Conservation (phyloP, 176 grass and related monocot genomes). For the Hordeum vulgare region DNA sequence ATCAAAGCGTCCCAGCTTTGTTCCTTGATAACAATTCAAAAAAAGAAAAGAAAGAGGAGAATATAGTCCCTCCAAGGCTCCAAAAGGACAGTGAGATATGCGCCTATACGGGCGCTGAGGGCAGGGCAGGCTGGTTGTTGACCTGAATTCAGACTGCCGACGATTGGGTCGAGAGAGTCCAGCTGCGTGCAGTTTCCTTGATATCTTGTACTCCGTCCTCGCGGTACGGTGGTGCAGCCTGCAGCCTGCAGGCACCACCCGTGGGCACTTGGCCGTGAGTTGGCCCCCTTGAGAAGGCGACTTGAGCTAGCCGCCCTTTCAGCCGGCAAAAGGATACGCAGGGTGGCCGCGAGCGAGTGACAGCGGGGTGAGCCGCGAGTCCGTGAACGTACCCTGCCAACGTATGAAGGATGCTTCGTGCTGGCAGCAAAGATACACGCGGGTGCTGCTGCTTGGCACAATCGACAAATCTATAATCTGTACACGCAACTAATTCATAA, state of each 20-base stretch:
- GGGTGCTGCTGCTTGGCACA: no score
- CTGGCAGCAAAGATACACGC: constrained; percentile 10
- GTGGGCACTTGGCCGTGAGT: constrained; percentile 5
- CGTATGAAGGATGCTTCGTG: constrained; percentile 13
- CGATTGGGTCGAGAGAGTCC: neutral
- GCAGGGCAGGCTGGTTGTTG: neutral
- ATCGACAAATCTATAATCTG: no score
- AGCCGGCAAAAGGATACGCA: neutral
- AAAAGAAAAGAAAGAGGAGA: no score
- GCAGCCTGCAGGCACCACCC: neutral
- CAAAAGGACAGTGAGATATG: neutral
- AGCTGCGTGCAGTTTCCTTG: neutral
- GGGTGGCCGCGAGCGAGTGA: neutral
- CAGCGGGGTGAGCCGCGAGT: neutral
- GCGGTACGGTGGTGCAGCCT: neutral
- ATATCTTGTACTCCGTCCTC: neutral
- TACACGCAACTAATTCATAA: no score
- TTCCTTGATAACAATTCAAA: neutral
- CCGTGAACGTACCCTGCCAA: constrained; percentile 2
- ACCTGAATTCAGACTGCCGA: neutral
- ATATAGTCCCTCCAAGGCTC: no score
- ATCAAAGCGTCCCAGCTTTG: neutral
- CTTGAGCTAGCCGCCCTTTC: neutral
- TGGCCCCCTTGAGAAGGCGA: constrained; percentile 17
- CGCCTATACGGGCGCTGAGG: neutral